Evolutionary conservation across 106 monocot species (phyloP), one percentile per base, ranked within the genome.

Genomic region (Chionographis japonica): DNA sequence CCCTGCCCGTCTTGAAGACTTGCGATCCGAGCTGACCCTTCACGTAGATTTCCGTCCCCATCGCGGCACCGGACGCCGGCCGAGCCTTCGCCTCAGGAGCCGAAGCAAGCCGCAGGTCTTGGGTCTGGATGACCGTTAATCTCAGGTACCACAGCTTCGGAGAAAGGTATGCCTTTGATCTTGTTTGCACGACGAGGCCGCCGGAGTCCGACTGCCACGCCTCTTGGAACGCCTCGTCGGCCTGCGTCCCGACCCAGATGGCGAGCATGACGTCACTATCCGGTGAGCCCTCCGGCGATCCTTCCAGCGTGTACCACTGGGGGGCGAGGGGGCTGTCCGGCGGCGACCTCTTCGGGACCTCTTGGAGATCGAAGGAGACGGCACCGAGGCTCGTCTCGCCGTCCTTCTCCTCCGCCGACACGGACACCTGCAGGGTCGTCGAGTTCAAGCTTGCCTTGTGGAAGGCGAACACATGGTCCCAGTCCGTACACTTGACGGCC

Each of bases 131-230:
- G 58, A 90, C 83, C 3, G 83, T 92, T 4, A 90, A 64, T 3
- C 92, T 68, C 4, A 98, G 62, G 61, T 93, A 98, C 89, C 92
- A 98, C 4, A 98, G 81, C 72, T 85, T 92, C 2, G 92, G 97
- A 2, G 92, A 98, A 12, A 98, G 85, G 60, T 93, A 98, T 3
- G 92, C 92, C 61, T 98, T 98, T 9, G 89, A 93, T 4, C 92
- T 71, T 15, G 89, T 90, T 67, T 89, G 86, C 2, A 79, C 68
- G 39, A 80, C 68, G 65, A 77, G 66, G 8, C 92, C 92, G 37
- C 97, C 92, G 54, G 97, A 84, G 54, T 98, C 97, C 12, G 92
- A 98, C 18, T 98, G 97, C 92, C 97, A 98, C 27, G 92, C 92
- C 65, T 92, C 97, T 36, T 73, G 83, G 69, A 98, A 98, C 35